These are phyloP conservation scores for Termitomyces sp. DNA, from an alignment of 768 basidiomycete genomes.

Conservation along the genomic window DNA sequence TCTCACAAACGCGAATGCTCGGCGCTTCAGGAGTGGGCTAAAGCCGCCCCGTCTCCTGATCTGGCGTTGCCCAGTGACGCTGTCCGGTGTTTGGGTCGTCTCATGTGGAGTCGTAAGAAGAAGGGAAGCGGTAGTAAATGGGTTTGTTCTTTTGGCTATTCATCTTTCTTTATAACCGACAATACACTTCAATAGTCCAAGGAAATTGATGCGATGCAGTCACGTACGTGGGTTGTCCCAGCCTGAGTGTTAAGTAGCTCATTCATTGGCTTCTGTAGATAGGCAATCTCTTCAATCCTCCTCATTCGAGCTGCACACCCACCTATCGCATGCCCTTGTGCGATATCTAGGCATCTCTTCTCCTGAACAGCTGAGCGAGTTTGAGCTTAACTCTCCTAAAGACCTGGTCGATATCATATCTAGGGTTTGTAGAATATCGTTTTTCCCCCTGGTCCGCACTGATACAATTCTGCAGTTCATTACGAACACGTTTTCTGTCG, in stretches of 20 bases:
- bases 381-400: slow-evolving; percentile 47
- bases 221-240: slow-evolving; percentile 37
- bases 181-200: slow-evolving; percentile 34
- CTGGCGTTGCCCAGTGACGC: slow-evolving; percentile 66
- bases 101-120: slow-evolving; percentile 61
- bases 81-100: slow-evolving; percentile 69
- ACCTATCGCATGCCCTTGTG: slow-evolving; percentile 70
- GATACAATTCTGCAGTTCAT: slow-evolving; percentile 55
- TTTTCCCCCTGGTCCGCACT: not conserved
- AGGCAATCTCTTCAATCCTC: slow-evolving; percentile 44
- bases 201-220: slow-evolving; percentile 68
- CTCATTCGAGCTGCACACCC: slow-evolving; percentile 51
- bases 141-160: slow-evolving; percentile 35
- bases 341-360: slow-evolving; percentile 60
- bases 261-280: slow-evolving; percentile 33
- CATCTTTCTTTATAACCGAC: not conserved
- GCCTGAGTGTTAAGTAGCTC: not conserved
- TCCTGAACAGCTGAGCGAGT: slow-evolving; percentile 52
- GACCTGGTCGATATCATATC: slow-evolving; percentile 72
- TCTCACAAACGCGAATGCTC: slow-evolving; percentile 75
- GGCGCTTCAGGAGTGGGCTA: slow-evolving; percentile 56
- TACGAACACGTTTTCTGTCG: slow-evolving; percentile 87
- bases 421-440: slow-evolving; percentile 37
- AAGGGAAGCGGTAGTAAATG: slow-evolving; percentile 47
- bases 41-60: slow-evolving; percentile 40